A percentile compares a stretch with the other conserved stretches of the same genome.
Conservation (phyloP, 495 filamentous ascomycete genomes). For the Aspergillus taichungensis region DNA sequence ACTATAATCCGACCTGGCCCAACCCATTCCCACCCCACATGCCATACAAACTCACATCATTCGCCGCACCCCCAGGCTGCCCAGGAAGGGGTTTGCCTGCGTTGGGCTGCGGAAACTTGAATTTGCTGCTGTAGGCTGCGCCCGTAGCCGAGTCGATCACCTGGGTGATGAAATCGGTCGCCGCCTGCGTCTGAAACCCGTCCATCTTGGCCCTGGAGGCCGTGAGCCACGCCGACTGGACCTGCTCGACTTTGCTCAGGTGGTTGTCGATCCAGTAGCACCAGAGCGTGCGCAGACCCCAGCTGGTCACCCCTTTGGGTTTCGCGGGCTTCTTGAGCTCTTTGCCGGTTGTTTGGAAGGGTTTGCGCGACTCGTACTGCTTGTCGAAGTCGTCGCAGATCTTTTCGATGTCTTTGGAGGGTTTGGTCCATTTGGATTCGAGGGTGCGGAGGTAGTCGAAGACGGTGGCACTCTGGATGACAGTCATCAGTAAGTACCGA, state of each 20-base stretch:
- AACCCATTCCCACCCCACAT: constrained; percentile 1
- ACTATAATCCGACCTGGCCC: neutral
- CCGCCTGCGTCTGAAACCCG: neutral
- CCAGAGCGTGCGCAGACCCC: constrained; percentile 10
- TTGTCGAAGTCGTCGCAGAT: constrained; percentile 5
- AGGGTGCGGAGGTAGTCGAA: constrained; percentile 4
- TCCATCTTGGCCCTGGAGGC: neutral
- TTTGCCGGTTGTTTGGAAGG: neutral
- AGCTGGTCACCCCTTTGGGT: constrained; percentile 1
- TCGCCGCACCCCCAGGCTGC: neutral
- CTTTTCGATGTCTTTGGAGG: constrained; percentile 3
- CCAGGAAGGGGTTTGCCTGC: neutral
- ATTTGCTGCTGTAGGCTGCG: neutral
- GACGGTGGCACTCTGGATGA: neutral
- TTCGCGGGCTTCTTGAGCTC: neutral
- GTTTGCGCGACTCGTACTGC: neutral
- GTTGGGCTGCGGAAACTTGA: neutral
- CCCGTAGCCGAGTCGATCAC: neutral
- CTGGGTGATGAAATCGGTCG: neutral
- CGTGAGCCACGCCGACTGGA: constrained; percentile 3
- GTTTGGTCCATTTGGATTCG: constrained; percentile 4
- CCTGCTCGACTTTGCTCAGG: neutral
- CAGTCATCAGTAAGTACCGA: too few relatives aligned
- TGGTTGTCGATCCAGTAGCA: constrained; percentile 10
- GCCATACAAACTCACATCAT: constrained; percentile 1